phyloP scores from a whole-genome alignment of 2,329 filamentous ascomycete species.

The Venturia carpophila region DNA sequence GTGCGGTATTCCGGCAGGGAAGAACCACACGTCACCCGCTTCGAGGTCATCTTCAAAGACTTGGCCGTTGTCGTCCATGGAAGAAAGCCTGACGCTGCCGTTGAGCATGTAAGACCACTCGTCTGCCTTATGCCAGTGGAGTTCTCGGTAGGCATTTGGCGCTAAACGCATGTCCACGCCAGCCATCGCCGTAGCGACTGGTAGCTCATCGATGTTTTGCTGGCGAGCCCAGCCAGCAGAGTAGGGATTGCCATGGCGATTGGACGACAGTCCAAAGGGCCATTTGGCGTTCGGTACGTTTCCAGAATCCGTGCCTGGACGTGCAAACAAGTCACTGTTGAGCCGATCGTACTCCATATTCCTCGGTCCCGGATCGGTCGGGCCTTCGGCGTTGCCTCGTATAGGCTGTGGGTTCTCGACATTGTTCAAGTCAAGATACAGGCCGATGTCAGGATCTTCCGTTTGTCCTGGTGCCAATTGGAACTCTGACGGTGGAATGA shows the following conservation, averaged over 20 bases:
- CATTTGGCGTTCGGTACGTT: constrained; percentile 64
- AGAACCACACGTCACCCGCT: constrained; percentile 75
- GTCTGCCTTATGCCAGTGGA: constrained; percentile 75
- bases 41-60: constrained; percentile 70
- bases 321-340: constrained; percentile 63
- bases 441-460: constrained; percentile 42
- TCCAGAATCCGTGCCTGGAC: constrained; percentile 65
- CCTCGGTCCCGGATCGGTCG: constrained; percentile 60
- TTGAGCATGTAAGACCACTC: constrained; percentile 71
- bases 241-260: constrained; percentile 38
- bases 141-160: constrained; percentile 62
- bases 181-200: constrained; percentile 59
- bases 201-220: constrained; percentile 59
- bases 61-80: constrained; percentile 65
- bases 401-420: constrained; percentile 49
- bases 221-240: constrained; percentile 69
- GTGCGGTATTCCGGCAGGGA: constrained; percentile 69
- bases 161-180: constrained; percentile 73
- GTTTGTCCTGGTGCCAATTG: constrained; percentile 45
- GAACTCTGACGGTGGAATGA: constrained; percentile 27
- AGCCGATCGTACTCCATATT: constrained; percentile 61
- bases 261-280: constrained; percentile 44
- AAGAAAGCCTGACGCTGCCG: constrained; percentile 62
- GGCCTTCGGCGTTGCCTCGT: constrained; percentile 37
- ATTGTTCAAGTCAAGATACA: constrained; percentile 48